Conservation (phyloP, 2,329 filamentous ascomycete genomes). For the Trichoderma lentiforme region DNA sequence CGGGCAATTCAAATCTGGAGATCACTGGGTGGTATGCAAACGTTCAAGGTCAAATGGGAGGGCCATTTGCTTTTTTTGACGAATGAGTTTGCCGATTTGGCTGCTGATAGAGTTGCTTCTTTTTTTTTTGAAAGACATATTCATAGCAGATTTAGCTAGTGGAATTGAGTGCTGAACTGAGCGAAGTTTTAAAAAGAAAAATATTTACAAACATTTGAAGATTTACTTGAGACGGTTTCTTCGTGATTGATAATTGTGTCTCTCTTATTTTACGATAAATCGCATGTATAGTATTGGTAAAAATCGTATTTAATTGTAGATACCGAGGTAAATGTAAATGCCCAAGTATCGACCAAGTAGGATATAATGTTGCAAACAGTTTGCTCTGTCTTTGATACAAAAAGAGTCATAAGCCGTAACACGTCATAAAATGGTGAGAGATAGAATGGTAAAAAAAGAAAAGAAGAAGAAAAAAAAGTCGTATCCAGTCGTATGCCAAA, state of each 20-base stretch:
- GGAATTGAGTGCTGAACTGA: background rate
- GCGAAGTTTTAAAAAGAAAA: background rate
- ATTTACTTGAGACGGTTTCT: background rate
- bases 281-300: background rate
- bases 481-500: conserved; percentile 13
- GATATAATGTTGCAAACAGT: background rate
- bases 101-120: background rate
- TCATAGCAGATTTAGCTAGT: background rate
- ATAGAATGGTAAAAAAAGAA: background rate
- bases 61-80: background rate
- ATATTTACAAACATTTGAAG: background rate
- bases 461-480: background rate
- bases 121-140: background rate
- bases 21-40: background rate
- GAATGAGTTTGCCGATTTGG: conserved; percentile 1
- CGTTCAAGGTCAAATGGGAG: background rate
- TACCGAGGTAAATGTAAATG: background rate
- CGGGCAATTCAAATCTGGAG: background rate
- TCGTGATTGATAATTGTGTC: background rate
- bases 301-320: background rate
- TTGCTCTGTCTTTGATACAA: conserved; percentile 2
- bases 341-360: background rate
- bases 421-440: conserved; percentile 10
- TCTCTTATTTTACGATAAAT: background rate
- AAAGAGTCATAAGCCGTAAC: conserved; percentile 14